Base-by-base conservation (phyloP, 2,329 filamentous ascomycete genomes). In the Hymenoscyphus salicellus region DNA sequence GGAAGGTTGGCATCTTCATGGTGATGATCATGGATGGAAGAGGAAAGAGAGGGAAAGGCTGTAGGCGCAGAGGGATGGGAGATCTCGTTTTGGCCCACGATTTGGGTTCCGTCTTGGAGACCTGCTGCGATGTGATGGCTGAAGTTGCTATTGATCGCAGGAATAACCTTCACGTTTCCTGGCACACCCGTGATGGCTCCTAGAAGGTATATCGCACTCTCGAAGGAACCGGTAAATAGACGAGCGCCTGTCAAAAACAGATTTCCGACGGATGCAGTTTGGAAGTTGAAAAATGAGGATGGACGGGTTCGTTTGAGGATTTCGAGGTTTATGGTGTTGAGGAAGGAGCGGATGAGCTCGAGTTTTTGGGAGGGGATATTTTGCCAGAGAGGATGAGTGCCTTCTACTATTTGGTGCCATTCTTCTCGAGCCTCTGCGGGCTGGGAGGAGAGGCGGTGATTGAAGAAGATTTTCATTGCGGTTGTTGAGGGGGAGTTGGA, bases 91-190 rank as follows among this genome's bases (percentile, higher is more conserved):
- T 98, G 95, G 0, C 94, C 94, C 0, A 91, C 90, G 71, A 98
- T 96, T 30, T 89, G 80, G 0, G 86, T 87, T 7, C 91, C 92
- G 75, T 97, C 86, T 20, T 82, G 80, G 0, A 98, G 82, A 0
- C 90, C 89, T 1, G 93, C 94, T 5, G 90, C 92, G 70, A 98
- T 98, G 77, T 98, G 94, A 73, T 96, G 91, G 0, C 92, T 92
- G 79, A 97, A 97, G 76, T 97, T 98, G 68, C 90, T 93, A 80
- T 97, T 96, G 71, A 98, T 91, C 3, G 91, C 92, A 0, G 94
- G 95, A 17, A 98, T 86, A 0, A 97, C 92, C 0, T 87, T 84
- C 5, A 95, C 87, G 60, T 87, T 83, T 11, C 86, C 83, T 0
- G 92, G 90, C 0, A 98, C 90, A n/a, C 86, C 87, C 73, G 93